Evolutionary conservation across 2,329 filamentous ascomycete genomes (phyloP), one percentile per base, ranked within the genome.

Genomic region (Thelonectria rubi): DNA sequence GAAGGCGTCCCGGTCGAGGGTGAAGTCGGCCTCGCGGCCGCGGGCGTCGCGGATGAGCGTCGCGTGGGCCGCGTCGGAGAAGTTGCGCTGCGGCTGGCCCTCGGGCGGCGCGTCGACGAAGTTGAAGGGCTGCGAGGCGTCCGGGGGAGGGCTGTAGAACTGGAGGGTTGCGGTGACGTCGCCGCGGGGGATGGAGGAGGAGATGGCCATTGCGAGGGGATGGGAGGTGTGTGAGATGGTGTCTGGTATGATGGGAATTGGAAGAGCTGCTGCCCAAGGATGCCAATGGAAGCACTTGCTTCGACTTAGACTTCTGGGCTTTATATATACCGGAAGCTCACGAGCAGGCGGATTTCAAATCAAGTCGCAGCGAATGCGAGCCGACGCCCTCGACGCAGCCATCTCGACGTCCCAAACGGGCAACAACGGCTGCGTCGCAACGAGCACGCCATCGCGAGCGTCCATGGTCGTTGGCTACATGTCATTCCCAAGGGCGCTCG

Each of bases 1-100:
- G 80, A 97, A 97, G 65, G 92, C 92, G 75, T 94, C 88, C 58
- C 81, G 82, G 78, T 94, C 90, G 14, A 95, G 84, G 8, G 76
- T 84, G 77, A 89, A 94, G 17, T 83, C 78, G 3, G 79, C 72
- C 73, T 95, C 92, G 53, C 80, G 81, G 52, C 89, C 90, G 55
- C 93, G 91, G 69, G 94, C 83, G 78, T 97, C 93, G 63, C 83
- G 79, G 70, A 97, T 84, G 5, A 74, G 72, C 30, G 92, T 85
- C 3, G 81, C 73, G 20, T 86, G 81, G 9, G 75, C 46, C 42
- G 76, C 69, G 61, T 82, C 77, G 55, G 76, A 76, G 76, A 86
- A 91, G 82, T 96, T 96, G 65, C 84, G 83, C 71, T 87, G 84
- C 0, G 88, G 87, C 24, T 83, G 72, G 60, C 88, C 89, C 2